Percentiles rank a stretch among this genome's conserved stretches.
phyloP scores from a whole-genome alignment of 345 rosid genomes.

The Populus nigra region DNA sequence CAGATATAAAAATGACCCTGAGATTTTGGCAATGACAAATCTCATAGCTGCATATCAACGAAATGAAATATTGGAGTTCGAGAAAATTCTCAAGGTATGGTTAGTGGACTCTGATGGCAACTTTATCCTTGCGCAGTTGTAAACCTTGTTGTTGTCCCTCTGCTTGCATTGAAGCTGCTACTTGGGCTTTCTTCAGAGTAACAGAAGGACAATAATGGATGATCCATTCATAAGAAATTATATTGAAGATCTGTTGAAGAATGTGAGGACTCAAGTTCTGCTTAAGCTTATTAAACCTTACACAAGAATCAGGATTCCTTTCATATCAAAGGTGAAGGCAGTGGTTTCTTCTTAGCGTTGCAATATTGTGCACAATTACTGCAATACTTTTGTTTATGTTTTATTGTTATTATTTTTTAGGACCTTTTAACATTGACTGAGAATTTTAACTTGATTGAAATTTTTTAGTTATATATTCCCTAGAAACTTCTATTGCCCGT shows the following conservation, averaged over 20 bases:
- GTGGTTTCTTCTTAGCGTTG: neutral
- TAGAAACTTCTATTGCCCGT: neutral
- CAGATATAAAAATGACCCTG: slow-evolving; percentile 98
- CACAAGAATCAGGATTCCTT: slow-evolving; percentile 86
- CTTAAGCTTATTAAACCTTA: slow-evolving; percentile 97
- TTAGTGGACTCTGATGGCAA: neutral
- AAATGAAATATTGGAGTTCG: slow-evolving; percentile 93
- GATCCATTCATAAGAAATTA: slow-evolving; percentile 93
- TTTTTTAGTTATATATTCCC: neutral
- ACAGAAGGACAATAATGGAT: slow-evolving; percentile 93
- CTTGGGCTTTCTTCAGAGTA: slow-evolving; percentile 50
- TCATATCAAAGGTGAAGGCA: slow-evolving; percentile 69
- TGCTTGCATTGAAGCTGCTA: neutral
- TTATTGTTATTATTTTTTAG: neutral
- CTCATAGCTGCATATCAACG: slow-evolving; percentile 97
- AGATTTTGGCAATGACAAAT: slow-evolving; percentile 98
- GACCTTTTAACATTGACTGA: neutral
- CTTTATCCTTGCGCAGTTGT: neutral
- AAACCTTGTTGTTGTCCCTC: neutral
- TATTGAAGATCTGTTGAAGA: slow-evolving; percentile 94
- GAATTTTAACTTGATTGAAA: neutral
- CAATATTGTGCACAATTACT: neutral
- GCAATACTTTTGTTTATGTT: neutral
- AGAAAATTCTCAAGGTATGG: slow-evolving; percentile 88
- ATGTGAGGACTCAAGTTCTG: slow-evolving; percentile 95